phyloP scores from a whole-genome alignment of 2,329 filamentous ascomycete species.

The Thermothelomyces thermophilus region DNA sequence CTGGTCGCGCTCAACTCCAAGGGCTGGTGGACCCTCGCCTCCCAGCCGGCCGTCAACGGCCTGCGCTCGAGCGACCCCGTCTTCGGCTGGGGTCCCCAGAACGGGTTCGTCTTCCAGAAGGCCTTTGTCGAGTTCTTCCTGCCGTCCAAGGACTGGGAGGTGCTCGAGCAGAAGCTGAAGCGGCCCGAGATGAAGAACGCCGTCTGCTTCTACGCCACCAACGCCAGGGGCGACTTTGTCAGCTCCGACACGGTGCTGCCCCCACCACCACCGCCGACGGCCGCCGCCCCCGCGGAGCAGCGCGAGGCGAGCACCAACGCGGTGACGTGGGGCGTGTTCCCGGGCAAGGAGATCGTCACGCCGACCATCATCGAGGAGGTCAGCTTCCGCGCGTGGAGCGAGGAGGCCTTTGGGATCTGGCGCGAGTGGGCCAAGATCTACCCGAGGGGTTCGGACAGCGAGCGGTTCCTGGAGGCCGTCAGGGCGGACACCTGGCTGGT shows the following conservation, averaged over 20 bases:
- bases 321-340: conserved; percentile 95
- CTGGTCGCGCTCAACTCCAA: conserved; percentile 69
- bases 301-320: conserved; percentile 65
- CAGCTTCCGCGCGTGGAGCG: conserved; percentile 86
- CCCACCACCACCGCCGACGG: conserved; percentile 7
- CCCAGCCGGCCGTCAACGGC: conserved; percentile 89
- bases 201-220: conserved; percentile 84
- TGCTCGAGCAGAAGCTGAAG: conserved; percentile 57
- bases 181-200: conserved; percentile 53
- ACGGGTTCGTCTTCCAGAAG: conserved; percentile 97
- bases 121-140: conserved; percentile 97
- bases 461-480: conserved; percentile 61
- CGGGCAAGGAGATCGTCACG: conserved; percentile 90
- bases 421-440: conserved; percentile 89
- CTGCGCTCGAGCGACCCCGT: conserved; percentile 66
- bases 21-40: conserved; percentile 95
- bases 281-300: background rate
- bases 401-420: conserved; percentile 96
- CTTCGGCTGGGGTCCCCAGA: conserved; percentile 88
- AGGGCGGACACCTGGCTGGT: conserved; percentile 77
- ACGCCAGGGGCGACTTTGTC: conserved; percentile 68
- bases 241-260: conserved; percentile 51
- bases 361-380: conserved; percentile 96
- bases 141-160: conserved; percentile 63
- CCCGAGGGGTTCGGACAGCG: conserved; percentile 63